Evolutionary conservation across 148 eudicot genomes (phyloP).

Genomic region (Tetragonia tetragonoides): DNA sequence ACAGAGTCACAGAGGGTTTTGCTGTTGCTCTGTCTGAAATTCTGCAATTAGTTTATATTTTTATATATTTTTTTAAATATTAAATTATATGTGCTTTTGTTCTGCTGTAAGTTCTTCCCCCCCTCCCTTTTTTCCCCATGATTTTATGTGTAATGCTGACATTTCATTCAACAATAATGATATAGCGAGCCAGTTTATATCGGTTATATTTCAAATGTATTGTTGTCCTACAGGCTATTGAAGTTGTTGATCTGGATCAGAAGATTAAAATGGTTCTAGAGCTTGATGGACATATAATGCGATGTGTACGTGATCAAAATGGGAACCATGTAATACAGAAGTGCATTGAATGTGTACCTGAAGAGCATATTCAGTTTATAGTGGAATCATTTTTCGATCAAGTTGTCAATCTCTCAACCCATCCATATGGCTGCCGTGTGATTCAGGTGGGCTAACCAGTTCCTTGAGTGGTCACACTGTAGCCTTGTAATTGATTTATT

Average conservation of each 20-base stretch:
- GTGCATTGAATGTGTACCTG: conserved; percentile 98
- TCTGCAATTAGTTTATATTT: neutral
- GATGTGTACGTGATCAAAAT: conserved; percentile 99
- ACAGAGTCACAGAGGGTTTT: neutral
- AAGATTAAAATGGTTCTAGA: conserved; percentile 93
- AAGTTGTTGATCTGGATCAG: conserved; percentile 97
- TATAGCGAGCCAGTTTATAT: neutral
- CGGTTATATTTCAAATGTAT: neutral
- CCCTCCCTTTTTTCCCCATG: too few relatives aligned
- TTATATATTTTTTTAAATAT: neutral
- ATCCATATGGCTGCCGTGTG: conserved; percentile 99
- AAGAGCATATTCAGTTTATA: conserved; percentile 86
- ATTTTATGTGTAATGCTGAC: neutral
- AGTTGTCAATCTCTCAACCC: conserved; percentile 95
- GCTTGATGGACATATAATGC: conserved; percentile 92
- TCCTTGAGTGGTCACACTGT: conserved; percentile 2
- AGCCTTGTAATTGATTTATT: neutral
- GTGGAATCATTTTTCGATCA: conserved; percentile 82
- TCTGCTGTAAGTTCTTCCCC: neutral
- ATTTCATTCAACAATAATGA: neutral
- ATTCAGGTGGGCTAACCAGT: conserved; percentile 60
- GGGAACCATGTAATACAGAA: conserved; percentile 98
- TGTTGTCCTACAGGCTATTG: conserved; percentile 67
- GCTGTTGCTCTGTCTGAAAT: neutral
- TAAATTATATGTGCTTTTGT: neutral